Evolutionary conservation across 1,139 yeast genomes (phyloP), one percentile per base, ranked within the genome.

Genomic region (Candida buenavistaensis): DNA sequence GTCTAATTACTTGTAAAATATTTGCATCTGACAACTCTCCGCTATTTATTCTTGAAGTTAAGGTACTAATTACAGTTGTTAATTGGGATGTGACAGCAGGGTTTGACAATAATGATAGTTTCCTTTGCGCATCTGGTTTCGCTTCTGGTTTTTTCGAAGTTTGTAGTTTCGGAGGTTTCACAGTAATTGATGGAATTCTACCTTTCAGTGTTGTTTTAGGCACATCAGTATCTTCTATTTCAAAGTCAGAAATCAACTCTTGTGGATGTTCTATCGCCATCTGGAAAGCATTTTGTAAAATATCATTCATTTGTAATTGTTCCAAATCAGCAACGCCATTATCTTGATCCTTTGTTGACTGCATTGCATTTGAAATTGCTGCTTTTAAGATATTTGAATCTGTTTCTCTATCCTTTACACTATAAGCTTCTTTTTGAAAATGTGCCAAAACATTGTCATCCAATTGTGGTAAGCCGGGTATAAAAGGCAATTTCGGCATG

Each of bases 181-280:
- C n/a, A n/a, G n/a, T n/a, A n/a, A n/a, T n/a, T n/a, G 32, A 35
- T 14, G 23, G 16, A 14, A 26, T 15, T n/a, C 26, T 32, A 25
- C 23, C 26, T 11, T 14, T 27, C 20, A 32, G 22, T 21, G 23
- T 27, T 19, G 14, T 32, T 38, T 11, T 36, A 20, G 30, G 34
- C 6, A 13, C 26, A 43, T 14, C 38, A 26, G 47, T 45, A 23
- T 56, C 64, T 32, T 56, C 61, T 31, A 69, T 55, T 35, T 73
- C 77, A 46, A 78, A 55, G 39, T 71, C 74, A 20, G 75, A 69
- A 28, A 79, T 55, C 26, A 80, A 64, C 27, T 75, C 77, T 22
- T 71, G 75, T 5, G 85, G 84, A 43, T 78, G 75, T 44, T 78
- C 82, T 72, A 78, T 69, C 1, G 90, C 90, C 82, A 82, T 72